Evolutionary conservation across 1,284 basidiomycete species (phyloP), one percentile per base, ranked within the genome.

Genomic region (Leucoagaricus sp.): DNA sequence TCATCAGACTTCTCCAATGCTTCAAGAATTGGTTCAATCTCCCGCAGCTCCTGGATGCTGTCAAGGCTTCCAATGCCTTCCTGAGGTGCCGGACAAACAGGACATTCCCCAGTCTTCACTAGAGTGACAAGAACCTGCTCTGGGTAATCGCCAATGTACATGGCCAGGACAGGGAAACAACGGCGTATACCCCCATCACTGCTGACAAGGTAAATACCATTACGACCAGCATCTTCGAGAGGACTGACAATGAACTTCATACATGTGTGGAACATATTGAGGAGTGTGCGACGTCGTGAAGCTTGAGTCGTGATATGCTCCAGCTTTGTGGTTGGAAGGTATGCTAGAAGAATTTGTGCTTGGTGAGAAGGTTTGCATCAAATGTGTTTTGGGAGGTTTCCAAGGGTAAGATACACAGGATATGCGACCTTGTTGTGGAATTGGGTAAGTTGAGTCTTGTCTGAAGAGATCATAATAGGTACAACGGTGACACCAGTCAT

Each of bases 351-450:
- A 3, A 80, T 63, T 17, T 73, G 68, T 0, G 64, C 74, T 3
- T 62, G 65, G 0, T 58, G 55, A 0, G 71, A 75, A 1, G 75
- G 72, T 53, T 75, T 73, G 0, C 66, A 63, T 0, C 68, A 64
- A 2, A 76, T 68, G 2, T 68, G 65, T 46, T 78, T 76, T 1
- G 75, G 73, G 13, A 79, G 54, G 59, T 78, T 79, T 3, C 76
- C 75, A 31, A 79, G 74, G 0, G 73, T 78, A n/a, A 80, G 47
- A 50, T 79, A 79, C 0, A 79, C 64, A 0, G 77, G 75, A 51
- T 78, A 78, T 1, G 72, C 74, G 0, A 64, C 57, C 54, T 77
- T 77, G 48, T 68, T 69, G 2, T 69, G 48, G 44, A 76, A 76
- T 4, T 58, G 26, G 2, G 71, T 73, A 1, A 76, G 54, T 49